These are phyloP conservation scores for Fusarium virguliforme DNA, from an alignment of 2,329 filamentous ascomycete genomes.

Conservation along the genomic window DNA sequence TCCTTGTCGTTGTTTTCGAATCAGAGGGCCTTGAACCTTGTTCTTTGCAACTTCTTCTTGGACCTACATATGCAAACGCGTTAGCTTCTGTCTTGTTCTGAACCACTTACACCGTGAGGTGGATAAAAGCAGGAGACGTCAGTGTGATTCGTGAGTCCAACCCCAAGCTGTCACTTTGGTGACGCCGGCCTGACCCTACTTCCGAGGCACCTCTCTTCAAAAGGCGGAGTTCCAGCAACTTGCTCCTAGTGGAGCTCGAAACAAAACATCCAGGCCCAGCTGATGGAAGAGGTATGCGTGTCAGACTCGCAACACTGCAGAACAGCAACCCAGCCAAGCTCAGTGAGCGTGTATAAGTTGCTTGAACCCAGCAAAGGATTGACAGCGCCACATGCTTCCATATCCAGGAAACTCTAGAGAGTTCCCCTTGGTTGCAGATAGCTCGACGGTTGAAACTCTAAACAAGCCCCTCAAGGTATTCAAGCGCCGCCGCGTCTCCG, in stretches of 20 bases:
- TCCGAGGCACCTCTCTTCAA: not conserved
- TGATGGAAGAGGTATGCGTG: not conserved
- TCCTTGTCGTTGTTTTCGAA: not conserved
- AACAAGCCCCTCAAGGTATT: constrained; percentile 12
- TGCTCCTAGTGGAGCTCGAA: not conserved
- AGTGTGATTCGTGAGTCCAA: not conserved
- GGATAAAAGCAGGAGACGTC: not conserved
- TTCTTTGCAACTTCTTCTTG: constrained; percentile 1
- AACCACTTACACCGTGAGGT: not conserved
- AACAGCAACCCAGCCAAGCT: constrained; percentile 1
- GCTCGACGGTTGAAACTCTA: constrained; percentile 1
- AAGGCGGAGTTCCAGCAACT: not conserved
- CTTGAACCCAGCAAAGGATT: not conserved
- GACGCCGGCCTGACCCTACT: not conserved
- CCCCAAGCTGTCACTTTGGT: not conserved
- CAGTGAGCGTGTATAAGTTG: not conserved
- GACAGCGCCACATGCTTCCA: not conserved
- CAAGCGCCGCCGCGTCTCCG: constrained; percentile 8
- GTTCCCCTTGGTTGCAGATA: constrained; percentile 6
- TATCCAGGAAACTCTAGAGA: not conserved
- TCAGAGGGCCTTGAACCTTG: not conserved
- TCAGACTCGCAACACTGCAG: constrained; percentile 2
- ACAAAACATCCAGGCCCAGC: not conserved
- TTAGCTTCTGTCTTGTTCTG: constrained; percentile 22
- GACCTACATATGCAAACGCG: constrained; percentile 16